These are phyloP conservation scores for Podospora anserina DNA, from an alignment of 495 filamentous ascomycete genomes.

Conservation along the genomic window DNA sequence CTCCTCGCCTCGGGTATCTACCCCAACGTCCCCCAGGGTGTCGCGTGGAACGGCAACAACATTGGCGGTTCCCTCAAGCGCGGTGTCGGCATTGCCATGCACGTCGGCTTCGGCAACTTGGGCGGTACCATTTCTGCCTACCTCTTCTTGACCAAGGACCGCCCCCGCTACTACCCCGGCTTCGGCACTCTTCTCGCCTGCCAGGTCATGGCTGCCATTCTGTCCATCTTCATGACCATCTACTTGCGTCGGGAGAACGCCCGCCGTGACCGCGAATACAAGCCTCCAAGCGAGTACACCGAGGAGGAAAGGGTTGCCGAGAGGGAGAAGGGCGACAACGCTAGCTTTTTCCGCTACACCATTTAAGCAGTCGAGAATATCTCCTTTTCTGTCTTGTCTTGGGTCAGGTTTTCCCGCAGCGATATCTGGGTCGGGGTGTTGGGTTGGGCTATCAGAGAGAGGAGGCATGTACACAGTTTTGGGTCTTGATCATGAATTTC, in stretches of 20 bases:
- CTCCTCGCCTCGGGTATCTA: constrained; percentile 68
- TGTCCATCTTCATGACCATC: constrained; percentile 54
- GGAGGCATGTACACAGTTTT: background rate
- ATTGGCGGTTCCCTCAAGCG: constrained; percentile 78
- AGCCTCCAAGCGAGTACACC: constrained; percentile 47
- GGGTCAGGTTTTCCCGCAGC: background rate
- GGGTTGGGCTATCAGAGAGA: background rate
- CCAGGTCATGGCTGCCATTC: constrained; percentile 44
- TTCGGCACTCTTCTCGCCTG: constrained; percentile 52
- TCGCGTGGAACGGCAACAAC: constrained; percentile 81
- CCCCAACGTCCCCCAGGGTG: constrained; percentile 66
- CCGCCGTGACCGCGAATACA: constrained; percentile 46
- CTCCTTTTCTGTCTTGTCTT: constrained; percentile 2
- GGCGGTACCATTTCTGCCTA: constrained; percentile 71
- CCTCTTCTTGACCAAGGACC: constrained; percentile 58
- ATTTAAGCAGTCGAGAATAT: constrained; percentile 30
- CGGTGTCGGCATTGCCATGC: constrained; percentile 75
- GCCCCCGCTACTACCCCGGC: constrained; percentile 60
- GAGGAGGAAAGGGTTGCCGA: constrained; percentile 44
- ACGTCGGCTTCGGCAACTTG: constrained; percentile 74
- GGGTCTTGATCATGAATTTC: background rate
- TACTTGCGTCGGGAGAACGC: constrained; percentile 61
- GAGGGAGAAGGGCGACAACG: constrained; percentile 49
- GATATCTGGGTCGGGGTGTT: constrained; percentile 1
- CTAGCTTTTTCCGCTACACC: constrained; percentile 55